Evolutionary conservation across 139 green algal species (phyloP).

Genomic region (Tetraselmis striata): DNA sequence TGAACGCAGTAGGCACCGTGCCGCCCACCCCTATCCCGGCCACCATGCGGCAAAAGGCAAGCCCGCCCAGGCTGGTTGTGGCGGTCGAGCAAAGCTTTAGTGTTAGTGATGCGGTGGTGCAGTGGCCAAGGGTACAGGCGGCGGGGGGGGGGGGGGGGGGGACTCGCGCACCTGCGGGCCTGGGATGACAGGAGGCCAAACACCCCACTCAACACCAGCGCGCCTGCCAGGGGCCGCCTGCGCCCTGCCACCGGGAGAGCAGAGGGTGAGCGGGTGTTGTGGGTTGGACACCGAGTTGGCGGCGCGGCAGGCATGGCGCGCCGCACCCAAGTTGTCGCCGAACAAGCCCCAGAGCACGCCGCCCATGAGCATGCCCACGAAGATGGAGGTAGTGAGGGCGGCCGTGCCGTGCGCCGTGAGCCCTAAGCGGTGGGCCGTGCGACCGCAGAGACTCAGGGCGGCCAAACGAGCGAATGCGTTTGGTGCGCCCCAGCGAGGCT

Average conservation of each 20-base stretch:
- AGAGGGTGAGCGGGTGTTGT: too few relatives aligned
- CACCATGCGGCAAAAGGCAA: slow-evolving; percentile 24
- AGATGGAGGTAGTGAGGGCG: slow-evolving; percentile 32
- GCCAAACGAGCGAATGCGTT: too few relatives aligned
- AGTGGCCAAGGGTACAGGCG: too few relatives aligned
- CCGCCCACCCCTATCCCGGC: slow-evolving; percentile 37
- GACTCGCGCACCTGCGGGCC: neutral
- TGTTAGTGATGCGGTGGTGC: too few relatives aligned
- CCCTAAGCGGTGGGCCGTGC: too few relatives aligned
- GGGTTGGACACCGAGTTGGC: too few relatives aligned
- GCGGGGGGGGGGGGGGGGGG: too few relatives aligned
- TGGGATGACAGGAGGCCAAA: slow-evolving; percentile 27
- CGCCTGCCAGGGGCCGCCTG: slow-evolving; percentile 14
- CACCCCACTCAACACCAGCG: slow-evolving; percentile 22
- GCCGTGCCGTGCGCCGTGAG: neutral
- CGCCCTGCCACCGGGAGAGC: too few relatives aligned
- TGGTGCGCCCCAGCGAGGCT: too few relatives aligned
- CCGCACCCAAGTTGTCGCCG: slow-evolving; percentile 28
- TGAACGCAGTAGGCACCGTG: slow-evolving; percentile 39
- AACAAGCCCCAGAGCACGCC: slow-evolving; percentile 32
- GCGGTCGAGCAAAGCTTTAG: too few relatives aligned
- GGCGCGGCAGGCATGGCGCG: too few relatives aligned
- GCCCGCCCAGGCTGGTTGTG: slow-evolving; percentile 3
- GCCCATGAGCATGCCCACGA: slow-evolving; percentile 33
- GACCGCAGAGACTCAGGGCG: too few relatives aligned